Conservation (phyloP, 164 flowering plant species). For the Aristolochia contorta region DNA sequence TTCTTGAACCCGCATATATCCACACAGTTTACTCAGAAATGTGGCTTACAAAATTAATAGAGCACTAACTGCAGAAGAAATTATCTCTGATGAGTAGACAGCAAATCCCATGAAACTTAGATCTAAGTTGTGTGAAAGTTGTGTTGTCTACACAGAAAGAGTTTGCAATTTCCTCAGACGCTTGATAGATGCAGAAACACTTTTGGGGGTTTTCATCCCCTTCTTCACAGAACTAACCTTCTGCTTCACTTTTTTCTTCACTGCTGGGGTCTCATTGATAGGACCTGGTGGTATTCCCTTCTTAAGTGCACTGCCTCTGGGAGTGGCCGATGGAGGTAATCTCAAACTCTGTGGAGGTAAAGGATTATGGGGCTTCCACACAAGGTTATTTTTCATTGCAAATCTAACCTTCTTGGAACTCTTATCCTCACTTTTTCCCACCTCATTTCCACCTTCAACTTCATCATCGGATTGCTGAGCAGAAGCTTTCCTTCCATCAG, state of each 20-base stretch:
- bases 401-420: slow-evolving; percentile 77
- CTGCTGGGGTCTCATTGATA: slow-evolving; percentile 35
- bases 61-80: neutral
- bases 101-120: neutral
- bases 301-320: slow-evolving; percentile 98
- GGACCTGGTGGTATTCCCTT: slow-evolving; percentile 88
- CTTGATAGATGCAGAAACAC: slow-evolving; percentile 33
- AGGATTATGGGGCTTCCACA: slow-evolving; percentile 86
- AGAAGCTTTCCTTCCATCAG: slow-evolving; percentile 11
- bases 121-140: neutral
- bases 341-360: slow-evolving; percentile 81
- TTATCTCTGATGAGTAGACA: neutral
- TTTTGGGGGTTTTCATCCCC: slow-evolving; percentile 29
- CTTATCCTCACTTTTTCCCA: slow-evolving; percentile 35
- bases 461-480: slow-evolving; percentile 8
- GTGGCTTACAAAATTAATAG: neutral
- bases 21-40: neutral
- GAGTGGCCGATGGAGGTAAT: slow-evolving; percentile 84
- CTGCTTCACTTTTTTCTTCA: neutral
- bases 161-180: slow-evolving; percentile 32
- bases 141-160: slow-evolving; percentile 7
- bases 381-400: slow-evolving; percentile 73
- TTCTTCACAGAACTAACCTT: slow-evolving; percentile 22
- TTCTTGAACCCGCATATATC: neutral
- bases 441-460: slow-evolving; percentile 18